Conservation (phyloP, 2,329 filamentous ascomycete species). For the Paraphaeosphaeria sporulosa region DNA sequence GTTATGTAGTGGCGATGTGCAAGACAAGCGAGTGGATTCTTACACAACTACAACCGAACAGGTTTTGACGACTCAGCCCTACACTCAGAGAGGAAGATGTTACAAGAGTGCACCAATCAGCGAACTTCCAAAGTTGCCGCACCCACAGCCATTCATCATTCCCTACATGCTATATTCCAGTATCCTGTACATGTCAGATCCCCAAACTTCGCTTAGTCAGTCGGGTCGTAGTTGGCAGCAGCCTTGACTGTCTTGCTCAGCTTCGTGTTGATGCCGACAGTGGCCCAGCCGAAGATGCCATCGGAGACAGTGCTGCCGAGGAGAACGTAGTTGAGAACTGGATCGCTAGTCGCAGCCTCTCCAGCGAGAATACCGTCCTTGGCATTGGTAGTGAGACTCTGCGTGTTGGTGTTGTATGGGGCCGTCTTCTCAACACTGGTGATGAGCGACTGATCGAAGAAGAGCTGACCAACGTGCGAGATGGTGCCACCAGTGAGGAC, state of each 20-base stretch:
- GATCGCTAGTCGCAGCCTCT: slow-evolving; percentile 58
- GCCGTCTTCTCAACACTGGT: slow-evolving; percentile 54
- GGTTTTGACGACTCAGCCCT: not conserved
- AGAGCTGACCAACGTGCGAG: slow-evolving; percentile 68
- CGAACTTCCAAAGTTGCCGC: not conserved
- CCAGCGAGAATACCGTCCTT: slow-evolving; percentile 58
- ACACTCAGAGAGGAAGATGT: not conserved
- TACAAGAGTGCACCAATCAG: not conserved
- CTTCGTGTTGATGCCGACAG: slow-evolving; percentile 24
- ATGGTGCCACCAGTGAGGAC: slow-evolving; percentile 54
- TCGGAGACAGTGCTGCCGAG: slow-evolving; percentile 56
- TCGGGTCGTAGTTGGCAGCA: slow-evolving; percentile 17
- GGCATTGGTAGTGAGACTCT: slow-evolving; percentile 56
- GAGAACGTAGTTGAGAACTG: slow-evolving; percentile 64
- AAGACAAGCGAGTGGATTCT: not conserved
- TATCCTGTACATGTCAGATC: not conserved
- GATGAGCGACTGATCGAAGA: slow-evolving; percentile 68
- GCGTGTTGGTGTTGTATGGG: slow-evolving; percentile 51
- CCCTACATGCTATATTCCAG: not conserved
- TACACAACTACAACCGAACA: not conserved
- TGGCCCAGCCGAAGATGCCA: slow-evolving; percentile 34
- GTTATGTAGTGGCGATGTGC: not conserved
- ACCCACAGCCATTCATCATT: not conserved
- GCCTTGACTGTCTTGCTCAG: slow-evolving; percentile 23
- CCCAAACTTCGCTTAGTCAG: not conserved